These are phyloP conservation scores for Quercus alba DNA, from an alignment of 306 rosid species.

Conservation along the genomic window DNA sequence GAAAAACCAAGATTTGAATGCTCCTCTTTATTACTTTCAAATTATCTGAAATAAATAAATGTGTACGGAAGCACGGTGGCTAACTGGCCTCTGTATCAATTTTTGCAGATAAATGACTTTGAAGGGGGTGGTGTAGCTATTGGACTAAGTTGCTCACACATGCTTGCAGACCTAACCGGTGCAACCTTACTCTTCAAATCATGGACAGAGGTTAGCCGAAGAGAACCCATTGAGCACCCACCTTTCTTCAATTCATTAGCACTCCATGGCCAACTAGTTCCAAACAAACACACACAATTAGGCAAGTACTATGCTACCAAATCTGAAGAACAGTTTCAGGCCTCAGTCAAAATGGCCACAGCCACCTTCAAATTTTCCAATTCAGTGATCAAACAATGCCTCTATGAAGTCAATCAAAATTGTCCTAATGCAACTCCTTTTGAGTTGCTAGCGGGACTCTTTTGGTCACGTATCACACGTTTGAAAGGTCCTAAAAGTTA, in stretches of 20 bases:
- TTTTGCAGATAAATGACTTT: conserved; percentile 59
- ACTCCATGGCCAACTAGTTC: not conserved
- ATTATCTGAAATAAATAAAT: too few species aligned
- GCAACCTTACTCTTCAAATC: conserved; percentile 46
- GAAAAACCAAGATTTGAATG: too few species aligned
- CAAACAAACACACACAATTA: not conserved
- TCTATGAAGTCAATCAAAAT: conserved; percentile 12
- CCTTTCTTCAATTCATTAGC: not conserved
- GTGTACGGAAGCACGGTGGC: too few species aligned
- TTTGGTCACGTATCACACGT: conserved; percentile 46
- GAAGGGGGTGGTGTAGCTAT: conserved; percentile 72
- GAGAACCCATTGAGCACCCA: conserved; percentile 33
- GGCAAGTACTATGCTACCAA: conserved; percentile 20
- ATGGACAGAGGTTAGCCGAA: conserved; percentile 45
- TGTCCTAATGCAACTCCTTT: conserved; percentile 55
- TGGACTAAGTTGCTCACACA: conserved; percentile 63
- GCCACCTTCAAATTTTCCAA: conserved; percentile 55
- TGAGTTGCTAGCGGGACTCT: conserved; percentile 55
- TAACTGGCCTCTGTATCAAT: not conserved
- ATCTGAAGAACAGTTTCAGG: not conserved
- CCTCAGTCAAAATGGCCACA: conserved; percentile 34
- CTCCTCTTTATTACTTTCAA: too few species aligned
- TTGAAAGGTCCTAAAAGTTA: conserved; percentile 16
- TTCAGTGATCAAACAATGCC: conserved; percentile 32
- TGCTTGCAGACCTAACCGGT: conserved; percentile 56